phyloP scores from a whole-genome alignment of 2,329 filamentous ascomycete genomes.

The Thielaviopsis ethacetica region DNA sequence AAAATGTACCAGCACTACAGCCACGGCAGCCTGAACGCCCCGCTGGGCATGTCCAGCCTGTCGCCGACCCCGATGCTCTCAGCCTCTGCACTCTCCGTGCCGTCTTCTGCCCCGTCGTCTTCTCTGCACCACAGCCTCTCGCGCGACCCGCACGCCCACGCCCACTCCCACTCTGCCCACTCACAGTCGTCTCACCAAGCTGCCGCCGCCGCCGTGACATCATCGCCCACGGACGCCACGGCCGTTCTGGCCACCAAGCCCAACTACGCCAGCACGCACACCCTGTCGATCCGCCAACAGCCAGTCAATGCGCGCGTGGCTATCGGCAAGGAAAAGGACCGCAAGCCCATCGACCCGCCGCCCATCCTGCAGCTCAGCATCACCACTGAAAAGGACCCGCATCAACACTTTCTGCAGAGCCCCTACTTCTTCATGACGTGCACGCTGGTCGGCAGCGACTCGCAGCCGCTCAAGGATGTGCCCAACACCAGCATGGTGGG shows the following conservation, averaged over 20 bases:
- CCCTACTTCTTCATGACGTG: conserved; percentile 34
- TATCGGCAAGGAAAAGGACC: conserved; percentile 63
- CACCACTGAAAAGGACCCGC: conserved; percentile 26
- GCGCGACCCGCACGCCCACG: not conserved
- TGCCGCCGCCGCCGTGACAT: not conserved
- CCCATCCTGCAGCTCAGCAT: conserved; percentile 57
- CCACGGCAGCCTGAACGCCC: not conserved
- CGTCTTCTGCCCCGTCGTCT: not conserved
- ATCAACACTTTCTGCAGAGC: conserved; percentile 24
- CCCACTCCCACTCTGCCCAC: not conserved
- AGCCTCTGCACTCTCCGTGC: not conserved
- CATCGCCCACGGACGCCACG: not conserved
- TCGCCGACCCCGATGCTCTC: not conserved
- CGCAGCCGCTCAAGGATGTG: conserved; percentile 20
- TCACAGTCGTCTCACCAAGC: conserved; percentile 1
- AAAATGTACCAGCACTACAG: conserved; percentile 10
- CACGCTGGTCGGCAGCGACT: conserved; percentile 27
- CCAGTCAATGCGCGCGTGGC: conserved; percentile 51
- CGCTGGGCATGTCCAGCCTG: conserved; percentile 6
- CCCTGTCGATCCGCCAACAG: conserved; percentile 45
- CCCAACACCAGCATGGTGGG: conserved; percentile 44
- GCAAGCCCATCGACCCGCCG: conserved; percentile 78
- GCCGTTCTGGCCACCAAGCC: not conserved
- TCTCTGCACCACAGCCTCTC: not conserved
- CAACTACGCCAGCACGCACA: conserved; percentile 6